A percentile compares a stretch with the other conserved stretches of the same genome.
Evolutionary conservation across 2,329 filamentous ascomycete genomes (phyloP).

Genomic region (Cylindrodendrum hubeiense): DNA sequence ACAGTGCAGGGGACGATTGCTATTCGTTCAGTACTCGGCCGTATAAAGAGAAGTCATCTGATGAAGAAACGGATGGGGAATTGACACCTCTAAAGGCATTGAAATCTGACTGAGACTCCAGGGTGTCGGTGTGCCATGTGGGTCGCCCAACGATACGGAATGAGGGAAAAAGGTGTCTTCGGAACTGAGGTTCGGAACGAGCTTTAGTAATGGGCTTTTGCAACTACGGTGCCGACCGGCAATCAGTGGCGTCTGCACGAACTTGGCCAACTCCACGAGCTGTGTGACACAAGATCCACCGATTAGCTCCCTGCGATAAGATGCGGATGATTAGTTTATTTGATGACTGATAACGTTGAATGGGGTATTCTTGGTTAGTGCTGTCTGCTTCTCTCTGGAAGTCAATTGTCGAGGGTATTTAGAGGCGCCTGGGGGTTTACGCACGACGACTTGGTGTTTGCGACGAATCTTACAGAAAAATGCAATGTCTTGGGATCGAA

Average conservation of each 20-base stretch:
- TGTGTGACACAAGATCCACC: neutral
- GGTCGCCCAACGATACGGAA: conserved; percentile 1
- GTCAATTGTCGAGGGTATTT: neutral
- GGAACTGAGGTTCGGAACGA: conserved; percentile 17
- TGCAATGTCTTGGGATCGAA: neutral
- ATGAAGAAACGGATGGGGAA: conserved; percentile 6
- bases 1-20: neutral
- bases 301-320: neutral
- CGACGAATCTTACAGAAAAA: neutral
- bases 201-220: neutral
- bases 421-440: neutral
- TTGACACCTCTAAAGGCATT: conserved; percentile 18
- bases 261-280: neutral
- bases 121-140: neutral
- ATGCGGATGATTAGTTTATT: conserved; percentile 9
- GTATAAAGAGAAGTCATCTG: conserved; percentile 2
- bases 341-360: neutral
- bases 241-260: neutral
- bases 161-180: neutral
- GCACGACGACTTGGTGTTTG: too few species aligned
- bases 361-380: neutral
- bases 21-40: conserved; percentile 6
- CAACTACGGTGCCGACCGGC: neutral
- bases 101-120: neutral
- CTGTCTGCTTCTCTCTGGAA: neutral